Evolutionary conservation across 345 rosid species (phyloP), one percentile per base, ranked within the genome.

Genomic region (Streptanthus diversifolius): DNA sequence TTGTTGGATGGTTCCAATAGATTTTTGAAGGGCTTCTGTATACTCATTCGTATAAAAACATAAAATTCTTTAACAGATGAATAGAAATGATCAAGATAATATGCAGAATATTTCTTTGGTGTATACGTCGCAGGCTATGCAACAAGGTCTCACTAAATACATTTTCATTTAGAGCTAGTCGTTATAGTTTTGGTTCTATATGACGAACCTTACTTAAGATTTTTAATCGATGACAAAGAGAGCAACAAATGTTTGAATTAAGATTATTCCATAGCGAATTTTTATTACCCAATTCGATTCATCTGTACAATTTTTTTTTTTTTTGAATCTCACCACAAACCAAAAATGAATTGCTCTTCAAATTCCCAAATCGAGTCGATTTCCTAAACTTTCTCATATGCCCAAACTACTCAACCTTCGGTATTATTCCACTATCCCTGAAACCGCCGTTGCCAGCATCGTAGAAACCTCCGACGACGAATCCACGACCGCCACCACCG

Each of bases 401-500:
- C 22, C 18, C 22, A 14, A 74, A 59, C 74, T 75, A 75, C 69
- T 68, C 74, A 52, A 68, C 56, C 8, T 67, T 75, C 0, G 75
- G 80, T 18, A 33, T 45, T 8, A 69, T 63, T 11, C 83, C 82
- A 21, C 78, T 68, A 19, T 74, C 81, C 21, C 82, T 77, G 12
- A 55, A 77, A 30, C 77, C 81, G 2, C 72, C 81, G 1, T 45
- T 45, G 8, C 11, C 22, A 1, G 27, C 3, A 19, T 19, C 55
- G 24, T 10, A 49, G 30, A 49, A 49, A 30, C 78, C 80, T 5
- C 72, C 82, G 0, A 74, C 78, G 12, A 77, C 47, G 25, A 68
- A 40, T 30, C 63, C 80, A 79, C 80, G 80, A 80, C 80, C 79
- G 6, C 79, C 79, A 80, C 80, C 80, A 4, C 55, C 14, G 21